Percentiles rank a stretch among this genome's conserved stretches.
These are phyloP conservation scores for Talaromyces sp. DNA, from an alignment of 2,329 filamentous ascomycete genomes.

Conservation along the genomic window DNA sequence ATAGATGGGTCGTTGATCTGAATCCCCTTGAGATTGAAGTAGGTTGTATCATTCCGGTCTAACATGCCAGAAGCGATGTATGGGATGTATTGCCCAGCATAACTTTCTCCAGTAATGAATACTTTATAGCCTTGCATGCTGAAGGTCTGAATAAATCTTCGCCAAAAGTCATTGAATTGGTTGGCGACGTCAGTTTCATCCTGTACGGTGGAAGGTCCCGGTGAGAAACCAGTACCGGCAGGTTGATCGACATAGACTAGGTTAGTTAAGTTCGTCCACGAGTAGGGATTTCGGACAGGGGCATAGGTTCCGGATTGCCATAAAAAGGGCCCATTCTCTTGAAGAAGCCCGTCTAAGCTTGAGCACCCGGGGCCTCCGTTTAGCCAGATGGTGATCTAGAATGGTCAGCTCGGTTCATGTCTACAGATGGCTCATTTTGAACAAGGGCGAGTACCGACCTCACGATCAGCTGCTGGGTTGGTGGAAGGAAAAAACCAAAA, in stretches of 20 bases:
- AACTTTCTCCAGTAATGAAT: slow-evolving; percentile 74
- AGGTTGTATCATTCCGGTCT: slow-evolving; percentile 64
- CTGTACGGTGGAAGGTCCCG: slow-evolving; percentile 65
- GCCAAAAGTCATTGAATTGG: slow-evolving; percentile 78
- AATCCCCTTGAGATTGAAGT: slow-evolving; percentile 70
- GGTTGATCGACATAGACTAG: slow-evolving; percentile 62
- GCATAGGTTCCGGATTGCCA: slow-evolving; percentile 70
- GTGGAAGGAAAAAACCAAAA: slow-evolving; percentile 54
- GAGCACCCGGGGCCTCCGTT: slow-evolving; percentile 60
- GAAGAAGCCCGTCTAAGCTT: slow-evolving; percentile 69
- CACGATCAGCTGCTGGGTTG: slow-evolving; percentile 45
- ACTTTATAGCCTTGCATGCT: slow-evolving; percentile 68
- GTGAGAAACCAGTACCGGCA: slow-evolving; percentile 68
- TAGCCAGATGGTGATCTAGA: slow-evolving; percentile 39
- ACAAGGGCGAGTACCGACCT: slow-evolving; percentile 26
- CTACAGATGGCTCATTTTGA: neutral
- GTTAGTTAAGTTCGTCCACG: slow-evolving; percentile 73
- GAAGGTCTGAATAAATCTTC: slow-evolving; percentile 73
- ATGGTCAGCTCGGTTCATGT: neutral
- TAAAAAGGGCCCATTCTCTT: slow-evolving; percentile 73
- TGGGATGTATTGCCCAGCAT: slow-evolving; percentile 68
- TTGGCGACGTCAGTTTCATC: slow-evolving; percentile 68
- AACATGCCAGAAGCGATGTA: slow-evolving; percentile 76
- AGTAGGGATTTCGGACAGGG: slow-evolving; percentile 68
- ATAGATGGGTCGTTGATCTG: slow-evolving; percentile 73